Conservation (phyloP, 495 filamentous ascomycete genomes). For the Penicillium atrosanguineum region DNA sequence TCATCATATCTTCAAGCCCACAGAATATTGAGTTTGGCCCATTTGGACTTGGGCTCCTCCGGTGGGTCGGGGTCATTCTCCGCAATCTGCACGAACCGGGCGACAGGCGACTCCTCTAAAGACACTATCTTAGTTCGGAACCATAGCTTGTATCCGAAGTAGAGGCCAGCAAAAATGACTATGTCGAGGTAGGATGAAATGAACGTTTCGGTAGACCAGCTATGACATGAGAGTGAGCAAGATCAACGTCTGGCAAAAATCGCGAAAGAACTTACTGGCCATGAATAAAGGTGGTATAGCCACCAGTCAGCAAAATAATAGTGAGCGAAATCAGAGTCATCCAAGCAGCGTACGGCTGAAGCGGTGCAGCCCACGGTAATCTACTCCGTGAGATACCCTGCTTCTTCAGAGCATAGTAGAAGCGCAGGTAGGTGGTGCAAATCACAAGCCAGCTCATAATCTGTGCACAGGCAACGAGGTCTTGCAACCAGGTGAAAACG, state of each 20-base stretch:
- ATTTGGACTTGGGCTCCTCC: conserved; percentile 9
- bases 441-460: conserved; percentile 55
- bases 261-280: conserved; percentile 20
- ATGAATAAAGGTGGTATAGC: conserved; percentile 57
- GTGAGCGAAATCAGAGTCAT: conserved; percentile 43
- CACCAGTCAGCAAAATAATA: conserved; percentile 49
- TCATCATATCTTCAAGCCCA: conserved; percentile 3
- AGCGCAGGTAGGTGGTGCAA: conserved; percentile 53
- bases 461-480: conserved; percentile 47
- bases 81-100: conserved; percentile 43
- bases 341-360: conserved; percentile 52
- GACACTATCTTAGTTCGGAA: conserved; percentile 50
- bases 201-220: conserved; percentile 23
- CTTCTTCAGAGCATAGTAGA: conserved; percentile 48
- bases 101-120: conserved; percentile 48
- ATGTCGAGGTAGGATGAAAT: conserved; percentile 40
- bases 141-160: conserved; percentile 49
- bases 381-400: conserved; percentile 41
- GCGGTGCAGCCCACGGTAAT: conserved; percentile 45
- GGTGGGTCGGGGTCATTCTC: conserved; percentile 21
- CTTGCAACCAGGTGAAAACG: conserved; percentile 49
- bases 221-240: background rate
- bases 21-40: conserved; percentile 13
- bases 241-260: background rate
- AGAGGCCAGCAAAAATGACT: conserved; percentile 47